phyloP scores from a whole-genome alignment of 1,139 yeast species.

The Diutina catenulata region DNA sequence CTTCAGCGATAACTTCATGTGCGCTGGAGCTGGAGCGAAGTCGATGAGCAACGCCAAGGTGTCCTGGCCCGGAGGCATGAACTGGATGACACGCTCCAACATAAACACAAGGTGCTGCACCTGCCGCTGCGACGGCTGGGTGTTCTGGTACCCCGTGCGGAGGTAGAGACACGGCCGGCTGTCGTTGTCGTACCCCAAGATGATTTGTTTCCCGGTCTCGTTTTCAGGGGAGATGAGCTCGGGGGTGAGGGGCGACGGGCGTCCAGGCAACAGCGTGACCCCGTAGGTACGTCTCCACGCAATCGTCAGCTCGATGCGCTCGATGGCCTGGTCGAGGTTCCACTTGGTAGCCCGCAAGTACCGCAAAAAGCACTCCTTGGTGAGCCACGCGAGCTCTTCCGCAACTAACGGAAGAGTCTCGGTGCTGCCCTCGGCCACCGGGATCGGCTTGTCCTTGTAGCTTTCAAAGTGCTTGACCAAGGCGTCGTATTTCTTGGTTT shows the following conservation, averaged over 20 bases:
- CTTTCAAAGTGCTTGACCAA: conserved; percentile 9
- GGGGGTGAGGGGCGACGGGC: conserved; percentile 18
- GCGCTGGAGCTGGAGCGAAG: conserved; percentile 35
- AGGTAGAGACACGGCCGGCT: conserved; percentile 83
- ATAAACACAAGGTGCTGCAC: conserved; percentile 87
- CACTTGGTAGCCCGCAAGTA: conserved; percentile 38
- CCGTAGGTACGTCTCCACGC: conserved; percentile 41
- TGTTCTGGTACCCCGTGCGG: conserved; percentile 89
- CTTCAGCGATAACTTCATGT: background rate
- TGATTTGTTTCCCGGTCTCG: conserved; percentile 79
- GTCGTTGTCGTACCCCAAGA: conserved; percentile 81
- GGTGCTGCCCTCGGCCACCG: conserved; percentile 9
- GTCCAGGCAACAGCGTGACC: conserved; percentile 14
- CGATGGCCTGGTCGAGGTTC: conserved; percentile 27
- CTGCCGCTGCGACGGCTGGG: conserved; percentile 74
- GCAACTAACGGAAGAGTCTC: conserved; percentile 8
- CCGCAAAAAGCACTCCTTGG: conserved; percentile 36
- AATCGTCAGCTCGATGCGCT: conserved; percentile 28
- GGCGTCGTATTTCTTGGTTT: conserved; percentile 9
- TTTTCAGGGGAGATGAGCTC: conserved; percentile 38
- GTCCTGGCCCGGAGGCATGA: conserved; percentile 95
- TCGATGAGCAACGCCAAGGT: conserved; percentile 82
- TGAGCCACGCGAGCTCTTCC: conserved; percentile 32
- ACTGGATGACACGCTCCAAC: conserved; percentile 82
- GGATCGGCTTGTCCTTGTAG: conserved; percentile 7